Evolutionary conservation across 2,329 filamentous ascomycete genomes (phyloP).

Genomic region (Aspergillus pseudoglaucus): DNA sequence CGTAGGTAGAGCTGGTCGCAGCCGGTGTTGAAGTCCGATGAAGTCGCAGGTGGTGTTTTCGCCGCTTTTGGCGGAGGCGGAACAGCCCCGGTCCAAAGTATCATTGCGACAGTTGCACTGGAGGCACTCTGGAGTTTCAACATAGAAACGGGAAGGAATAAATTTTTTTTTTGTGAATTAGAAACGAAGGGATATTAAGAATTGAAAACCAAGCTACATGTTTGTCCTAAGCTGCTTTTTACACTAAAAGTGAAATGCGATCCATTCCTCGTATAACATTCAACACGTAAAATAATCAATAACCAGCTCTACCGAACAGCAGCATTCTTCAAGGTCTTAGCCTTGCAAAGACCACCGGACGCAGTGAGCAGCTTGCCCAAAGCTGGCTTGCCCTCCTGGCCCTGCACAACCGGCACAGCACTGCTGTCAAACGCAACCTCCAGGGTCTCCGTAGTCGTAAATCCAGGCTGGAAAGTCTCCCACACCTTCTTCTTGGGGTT

Average conservation of each 20-base stretch:
- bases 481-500: constrained; percentile 99
- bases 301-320: constrained; percentile 63
- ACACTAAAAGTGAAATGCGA: not conserved
- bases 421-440: constrained; percentile 82
- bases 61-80: too few relatives aligned
- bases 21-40: too few relatives aligned
- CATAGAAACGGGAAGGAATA: too few relatives aligned
- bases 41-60: too few relatives aligned
- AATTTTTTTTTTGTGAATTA: too few relatives aligned
- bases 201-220: not conserved
- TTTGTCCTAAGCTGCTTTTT: not conserved
- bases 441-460: constrained; percentile 74
- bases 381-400: constrained; percentile 52
- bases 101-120: too few relatives aligned
- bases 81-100: too few relatives aligned
- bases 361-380: constrained; percentile 65
- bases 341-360: constrained; percentile 72
- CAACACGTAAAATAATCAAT: not conserved
- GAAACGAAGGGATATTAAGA: not conserved
- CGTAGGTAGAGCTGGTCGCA: too few relatives aligned
- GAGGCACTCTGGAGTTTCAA: too few relatives aligned
- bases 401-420: constrained; percentile 67
- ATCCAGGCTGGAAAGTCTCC: constrained; percentile 94
- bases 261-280: not conserved
- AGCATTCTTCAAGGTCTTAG: constrained; percentile 72